phyloP scores from a whole-genome alignment of 148 eudicot genomes.

The Salicornia ramosissima region DNA sequence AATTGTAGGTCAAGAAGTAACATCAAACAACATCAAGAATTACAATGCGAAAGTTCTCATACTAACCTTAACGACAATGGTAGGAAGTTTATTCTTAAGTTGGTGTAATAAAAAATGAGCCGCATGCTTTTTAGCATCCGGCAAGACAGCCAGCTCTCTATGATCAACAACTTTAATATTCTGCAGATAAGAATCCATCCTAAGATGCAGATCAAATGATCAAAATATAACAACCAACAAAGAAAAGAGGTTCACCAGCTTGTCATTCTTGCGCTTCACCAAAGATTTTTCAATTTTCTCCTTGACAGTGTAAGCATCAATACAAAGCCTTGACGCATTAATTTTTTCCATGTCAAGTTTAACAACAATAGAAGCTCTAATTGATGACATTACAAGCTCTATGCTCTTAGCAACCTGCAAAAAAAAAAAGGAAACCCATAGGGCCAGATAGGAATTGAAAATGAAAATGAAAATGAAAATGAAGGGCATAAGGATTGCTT shows the following conservation, averaged over 20 bases:
- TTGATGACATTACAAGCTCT: slow-evolving; percentile 50
- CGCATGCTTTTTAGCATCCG: slow-evolving; percentile 37
- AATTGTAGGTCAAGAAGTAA: background rate
- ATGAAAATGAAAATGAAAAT: background rate
- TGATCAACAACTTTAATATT: slow-evolving; percentile 48
- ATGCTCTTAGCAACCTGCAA: slow-evolving; percentile 80
- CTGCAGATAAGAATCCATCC: slow-evolving; percentile 43
- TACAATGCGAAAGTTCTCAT: background rate
- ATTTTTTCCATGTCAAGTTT: slow-evolving; percentile 61
- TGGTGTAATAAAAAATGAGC: slow-evolving; percentile 68
- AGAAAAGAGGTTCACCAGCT: slow-evolving; percentile 24
- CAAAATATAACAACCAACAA: background rate
- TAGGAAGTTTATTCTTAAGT: slow-evolving; percentile 53
- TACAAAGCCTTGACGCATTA: slow-evolving; percentile 44
- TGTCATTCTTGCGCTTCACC: slow-evolving; percentile 28
- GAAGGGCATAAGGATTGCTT: too few relatives aligned
- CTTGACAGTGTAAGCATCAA: slow-evolving; percentile 59
- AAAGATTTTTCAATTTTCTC: slow-evolving; percentile 40
- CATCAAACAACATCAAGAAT: background rate
- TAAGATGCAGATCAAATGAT: slow-evolving; percentile 15
- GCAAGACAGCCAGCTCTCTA: slow-evolving; percentile 46
- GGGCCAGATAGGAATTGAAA: background rate
- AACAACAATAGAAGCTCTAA: slow-evolving; percentile 44
- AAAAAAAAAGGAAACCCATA: slow-evolving; percentile 1
- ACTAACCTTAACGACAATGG: slow-evolving; percentile 74